Conservation (phyloP, 768 basidiomycete species). For the Rhodotorula graminis region DNA sequence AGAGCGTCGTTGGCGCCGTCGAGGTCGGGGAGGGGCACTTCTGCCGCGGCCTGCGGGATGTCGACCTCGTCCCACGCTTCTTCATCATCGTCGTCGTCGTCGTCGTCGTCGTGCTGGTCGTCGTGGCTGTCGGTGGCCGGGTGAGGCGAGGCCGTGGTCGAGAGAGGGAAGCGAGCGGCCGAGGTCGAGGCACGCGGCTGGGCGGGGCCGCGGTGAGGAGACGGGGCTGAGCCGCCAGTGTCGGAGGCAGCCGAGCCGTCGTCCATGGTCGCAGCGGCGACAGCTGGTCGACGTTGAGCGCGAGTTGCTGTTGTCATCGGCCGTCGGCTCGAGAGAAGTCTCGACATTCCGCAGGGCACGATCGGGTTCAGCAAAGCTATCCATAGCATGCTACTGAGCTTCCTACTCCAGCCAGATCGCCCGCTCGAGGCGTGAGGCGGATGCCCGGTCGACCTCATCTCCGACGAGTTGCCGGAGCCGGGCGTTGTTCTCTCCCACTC, state of each 20-base stretch:
- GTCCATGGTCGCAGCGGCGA: background rate
- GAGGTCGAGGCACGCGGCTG: background rate
- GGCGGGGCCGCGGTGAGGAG: background rate
- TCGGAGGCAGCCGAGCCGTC: slow-evolving; percentile 18
- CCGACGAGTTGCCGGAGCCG: too few relatives aligned
- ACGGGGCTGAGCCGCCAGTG: background rate
- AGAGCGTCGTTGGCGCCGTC: slow-evolving; percentile 15
- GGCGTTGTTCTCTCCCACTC: too few relatives aligned
- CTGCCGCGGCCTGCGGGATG: slow-evolving; percentile 16
- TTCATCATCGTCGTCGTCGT: slow-evolving; percentile 27
- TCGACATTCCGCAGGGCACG: too few relatives aligned
- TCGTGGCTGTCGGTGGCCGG: background rate
- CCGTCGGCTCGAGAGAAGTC: too few relatives aligned
- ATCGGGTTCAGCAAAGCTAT: too few relatives aligned
- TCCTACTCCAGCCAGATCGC: too few relatives aligned
- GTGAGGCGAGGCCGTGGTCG: background rate
- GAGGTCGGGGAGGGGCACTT: background rate
- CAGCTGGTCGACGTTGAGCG: too few relatives aligned
- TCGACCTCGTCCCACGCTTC: slow-evolving; percentile 41
- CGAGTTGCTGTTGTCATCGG: too few relatives aligned
- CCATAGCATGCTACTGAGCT: too few relatives aligned
- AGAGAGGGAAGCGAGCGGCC: background rate
- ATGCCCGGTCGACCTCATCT: too few relatives aligned
- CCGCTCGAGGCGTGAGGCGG: too few relatives aligned
- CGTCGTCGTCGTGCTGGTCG: background rate